These are phyloP conservation scores for Xylaria sp. DNA, from an alignment of 2,329 filamentous ascomycete genomes.

Conservation along the genomic window DNA sequence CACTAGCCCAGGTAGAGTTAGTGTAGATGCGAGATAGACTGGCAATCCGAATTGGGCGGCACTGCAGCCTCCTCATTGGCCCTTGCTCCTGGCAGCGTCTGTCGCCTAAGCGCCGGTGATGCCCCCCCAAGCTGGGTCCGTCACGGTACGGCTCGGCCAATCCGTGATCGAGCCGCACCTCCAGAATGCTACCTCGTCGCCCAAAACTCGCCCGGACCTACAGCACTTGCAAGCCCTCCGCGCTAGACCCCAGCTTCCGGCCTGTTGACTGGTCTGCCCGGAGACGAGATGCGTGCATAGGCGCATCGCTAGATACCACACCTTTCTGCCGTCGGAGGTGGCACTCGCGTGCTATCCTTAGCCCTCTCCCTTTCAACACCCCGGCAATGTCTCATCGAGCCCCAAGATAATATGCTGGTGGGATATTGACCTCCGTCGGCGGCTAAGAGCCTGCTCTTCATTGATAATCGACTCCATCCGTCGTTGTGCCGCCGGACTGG, in stretches of 20 bases:
- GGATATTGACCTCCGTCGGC: conserved; percentile 16
- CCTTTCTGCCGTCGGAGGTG: conserved; percentile 25
- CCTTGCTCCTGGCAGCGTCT: conserved; percentile 10
- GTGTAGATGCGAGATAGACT: background rate
- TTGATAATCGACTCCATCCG: conserved; percentile 29
- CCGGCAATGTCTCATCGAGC: conserved; percentile 24
- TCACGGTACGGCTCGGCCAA: conserved; percentile 38
- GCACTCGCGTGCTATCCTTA: conserved; percentile 45
- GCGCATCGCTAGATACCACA: conserved; percentile 42
- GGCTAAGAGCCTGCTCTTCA: conserved; percentile 21
- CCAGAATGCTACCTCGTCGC: conserved; percentile 11
- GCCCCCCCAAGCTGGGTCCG: conserved; percentile 38
- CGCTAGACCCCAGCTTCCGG: conserved; percentile 30
- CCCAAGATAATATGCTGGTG: conserved; percentile 1
- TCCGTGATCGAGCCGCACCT: conserved; percentile 34
- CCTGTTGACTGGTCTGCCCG: conserved; percentile 33
- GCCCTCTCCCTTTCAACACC: conserved; percentile 32
- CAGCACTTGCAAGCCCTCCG: conserved; percentile 5
- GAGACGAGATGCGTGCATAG: conserved; percentile 35
- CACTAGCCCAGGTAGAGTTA: conserved; percentile 3
- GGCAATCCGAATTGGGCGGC: conserved; percentile 15
- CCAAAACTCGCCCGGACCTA: background rate
- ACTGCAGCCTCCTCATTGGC: conserved; percentile 31
- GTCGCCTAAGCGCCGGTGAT: conserved; percentile 44
- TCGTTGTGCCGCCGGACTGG: background rate